Evolutionary conservation across 768 basidiomycete species (phyloP).

Genomic region (Mycena galericulata): DNA sequence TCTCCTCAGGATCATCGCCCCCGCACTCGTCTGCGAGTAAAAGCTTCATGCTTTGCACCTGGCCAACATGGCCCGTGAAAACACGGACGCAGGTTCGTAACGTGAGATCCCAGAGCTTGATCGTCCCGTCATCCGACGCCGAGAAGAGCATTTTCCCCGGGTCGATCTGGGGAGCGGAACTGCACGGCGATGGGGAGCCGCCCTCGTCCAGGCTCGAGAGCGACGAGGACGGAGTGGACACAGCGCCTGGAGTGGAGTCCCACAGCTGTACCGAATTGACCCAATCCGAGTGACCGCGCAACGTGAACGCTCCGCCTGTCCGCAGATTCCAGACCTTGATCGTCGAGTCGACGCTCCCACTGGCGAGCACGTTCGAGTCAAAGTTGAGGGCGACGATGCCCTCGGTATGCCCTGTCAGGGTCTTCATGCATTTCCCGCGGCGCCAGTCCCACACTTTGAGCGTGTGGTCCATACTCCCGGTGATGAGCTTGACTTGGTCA

Average conservation of each 20-base stretch:
- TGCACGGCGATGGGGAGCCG: constrained; percentile 38
- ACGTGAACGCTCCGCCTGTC: constrained; percentile 90
- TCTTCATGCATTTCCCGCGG: constrained; percentile 87
- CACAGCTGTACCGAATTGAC: constrained; percentile 95
- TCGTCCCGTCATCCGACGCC: constrained; percentile 93
- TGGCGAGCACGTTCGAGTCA: constrained; percentile 91
- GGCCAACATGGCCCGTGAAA: constrained; percentile 91
- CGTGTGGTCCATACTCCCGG: constrained; percentile 95
- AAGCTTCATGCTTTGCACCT: constrained; percentile 92
- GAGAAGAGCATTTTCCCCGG: constrained; percentile 97
- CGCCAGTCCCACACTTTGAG: constrained; percentile 98
- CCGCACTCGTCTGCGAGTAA: constrained; percentile 72
- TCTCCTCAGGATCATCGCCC: constrained; percentile 42
- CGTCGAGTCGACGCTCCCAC: constrained; percentile 94
- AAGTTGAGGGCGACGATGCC: constrained; percentile 94
- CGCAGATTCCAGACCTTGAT: constrained; percentile 96
- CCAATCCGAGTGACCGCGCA: constrained; percentile 95
- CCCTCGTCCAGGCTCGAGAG: constrained; percentile 51
- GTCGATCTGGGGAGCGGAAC: constrained; percentile 66
- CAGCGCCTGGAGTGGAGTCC: constrained; percentile 68
- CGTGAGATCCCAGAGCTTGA: constrained; percentile 94
- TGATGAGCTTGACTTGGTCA: constrained; percentile 94
- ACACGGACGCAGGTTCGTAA: constrained; percentile 83
- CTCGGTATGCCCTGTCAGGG: constrained; percentile 89
- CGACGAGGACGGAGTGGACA: constrained; percentile 38